Evolutionary conservation across 2,329 filamentous ascomycete genomes (phyloP), one percentile per base, ranked within the genome.

Genomic region (Pseudogymnoascus destructans): DNA sequence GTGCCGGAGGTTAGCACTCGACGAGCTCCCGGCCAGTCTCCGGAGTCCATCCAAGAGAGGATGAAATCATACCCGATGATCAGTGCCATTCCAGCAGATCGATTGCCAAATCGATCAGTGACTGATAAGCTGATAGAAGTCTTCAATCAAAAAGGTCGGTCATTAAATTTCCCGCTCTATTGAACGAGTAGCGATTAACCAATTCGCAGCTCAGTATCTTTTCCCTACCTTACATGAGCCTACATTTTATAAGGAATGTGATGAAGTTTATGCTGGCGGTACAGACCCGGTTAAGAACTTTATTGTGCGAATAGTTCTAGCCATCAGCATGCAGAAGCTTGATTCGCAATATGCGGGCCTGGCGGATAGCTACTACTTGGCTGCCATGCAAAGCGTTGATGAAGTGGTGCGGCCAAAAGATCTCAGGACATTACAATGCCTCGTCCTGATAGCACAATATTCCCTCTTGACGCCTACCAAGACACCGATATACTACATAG

Each of bases 321-420:
- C 93, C 27, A 95, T 96, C 67, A 92, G 89, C 69, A 80, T 97
- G 71, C 92, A 97, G 71, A 95, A 95, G 71, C 78, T 96, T 66
- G 89, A 91, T 68, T 81, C 85, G 0, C 84, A 88, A 63, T 97
- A 93, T 70, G 90, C 91, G n/a, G 91, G 91, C 21, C 75, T 97
- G 25, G 92, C 93, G 27, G 92, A 97, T 71, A 91, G 89, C 68
- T 97, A 95, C 73, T 97, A 96, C 67, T 78, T 96, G 19, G 87
- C 91, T 21, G 92, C 92, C 4, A 84, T 97, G 73, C 83, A 85
- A 61, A 85, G 85, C 65, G 83, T 97, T 61, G 88, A 96, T 70
- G 82, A 83, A 2, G 84, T 95, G 9, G 79, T 97, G 58, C 84
- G 85, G 57, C 84, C 86, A n/a, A 95, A 95, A 76, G 89, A 97